Evolutionary conservation across 2,329 filamentous ascomycete species (phyloP).

Genomic region (Nothophaeocryptopus gaeumannii): DNA sequence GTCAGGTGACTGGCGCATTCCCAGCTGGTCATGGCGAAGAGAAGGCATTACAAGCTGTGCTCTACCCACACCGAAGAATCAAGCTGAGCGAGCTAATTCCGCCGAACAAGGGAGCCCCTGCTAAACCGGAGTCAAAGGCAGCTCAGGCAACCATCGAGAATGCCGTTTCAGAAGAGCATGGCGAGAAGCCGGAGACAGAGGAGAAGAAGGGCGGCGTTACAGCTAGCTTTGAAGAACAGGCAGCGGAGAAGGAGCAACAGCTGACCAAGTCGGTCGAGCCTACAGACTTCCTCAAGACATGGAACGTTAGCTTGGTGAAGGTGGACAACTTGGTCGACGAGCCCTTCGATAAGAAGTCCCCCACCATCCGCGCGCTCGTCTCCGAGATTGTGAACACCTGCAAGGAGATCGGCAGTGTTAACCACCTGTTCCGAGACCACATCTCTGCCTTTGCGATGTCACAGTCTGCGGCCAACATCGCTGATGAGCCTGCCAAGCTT

Average conservation of each 20-base stretch:
- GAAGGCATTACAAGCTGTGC: constrained; percentile 75
- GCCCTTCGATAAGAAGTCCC: constrained; percentile 84
- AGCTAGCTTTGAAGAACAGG: constrained; percentile 88
- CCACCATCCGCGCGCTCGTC: constrained; percentile 83
- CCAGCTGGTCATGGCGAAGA: constrained; percentile 78
- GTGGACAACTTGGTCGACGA: constrained; percentile 91
- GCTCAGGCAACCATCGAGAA: constrained; percentile 49
- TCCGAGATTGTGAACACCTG: constrained; percentile 99
- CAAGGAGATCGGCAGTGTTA: constrained; percentile 92
- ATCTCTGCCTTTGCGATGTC: constrained; percentile 97
- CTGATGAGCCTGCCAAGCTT: constrained; percentile 88
- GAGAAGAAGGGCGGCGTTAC: constrained; percentile 91
- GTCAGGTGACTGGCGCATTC: constrained; percentile 95
- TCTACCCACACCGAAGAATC: constrained; percentile 94
- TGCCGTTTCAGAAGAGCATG: constrained; percentile 7
- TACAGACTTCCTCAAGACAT: constrained; percentile 86
- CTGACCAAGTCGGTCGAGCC: constrained; percentile 59
- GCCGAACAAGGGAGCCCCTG: constrained; percentile 52
- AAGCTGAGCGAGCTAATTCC: constrained; percentile 80
- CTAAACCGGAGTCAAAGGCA: constrained; percentile 49
- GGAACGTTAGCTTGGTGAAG: constrained; percentile 88
- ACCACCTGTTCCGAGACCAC: constrained; percentile 92
- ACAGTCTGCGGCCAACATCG: constrained; percentile 90
- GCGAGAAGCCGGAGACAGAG: constrained; percentile 41
- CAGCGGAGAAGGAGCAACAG: constrained; percentile 53